Evolutionary conservation across 208 protist species (phyloP), one percentile per base, ranked within the genome.

Genomic region (Crithidia thermophila): DNA sequence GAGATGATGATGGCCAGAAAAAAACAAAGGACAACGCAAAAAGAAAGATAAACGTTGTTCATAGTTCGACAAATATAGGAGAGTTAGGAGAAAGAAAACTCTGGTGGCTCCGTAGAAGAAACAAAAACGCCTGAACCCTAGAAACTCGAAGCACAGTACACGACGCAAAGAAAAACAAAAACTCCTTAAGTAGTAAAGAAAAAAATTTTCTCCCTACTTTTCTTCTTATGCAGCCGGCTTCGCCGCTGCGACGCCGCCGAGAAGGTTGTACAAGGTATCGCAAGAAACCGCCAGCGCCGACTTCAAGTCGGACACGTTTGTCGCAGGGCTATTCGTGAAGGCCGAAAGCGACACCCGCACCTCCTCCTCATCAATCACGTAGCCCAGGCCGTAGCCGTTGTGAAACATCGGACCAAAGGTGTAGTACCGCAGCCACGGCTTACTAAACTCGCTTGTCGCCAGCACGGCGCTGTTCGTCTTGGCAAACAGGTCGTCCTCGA

Each of bases 301-400:
- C 64, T 57, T 70, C 75, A 94, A 52, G 42, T 93, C 87, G 0
- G 70, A 72, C 47, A 87, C 67, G 63, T 90, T 78, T 33, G 89
- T 88, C 20, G 84, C 76, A 18, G 90, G 82, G 45, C 85, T 92
- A 59, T 87, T 90, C 33, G 74, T 89, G 53, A 93, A 93, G 18
- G 85, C 87, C 0, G 92, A 94, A 9, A 98, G 61, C 31, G 89
- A 90, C 40, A 97, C 78, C n/a, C 84, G 93, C 45, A 97, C 75
- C 43, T 85, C 67, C 10, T 96, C 53, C n/a, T 81, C 85, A 52
- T 93, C 82, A 18, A 98, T 67, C 20, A 90, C 86, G 79, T 98
- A 98, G n/a, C 88, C 91, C 4, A 98, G 59, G 14, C 95, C 95
- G 67, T 97, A 98, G 47, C 95, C 94, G 73, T 95, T 87, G 47